Percentiles rank a stretch among this genome's conserved stretches.
These are phyloP conservation scores for Elsinoe batatas DNA, from an alignment of 2,329 filamentous ascomycete species.

Conservation along the genomic window DNA sequence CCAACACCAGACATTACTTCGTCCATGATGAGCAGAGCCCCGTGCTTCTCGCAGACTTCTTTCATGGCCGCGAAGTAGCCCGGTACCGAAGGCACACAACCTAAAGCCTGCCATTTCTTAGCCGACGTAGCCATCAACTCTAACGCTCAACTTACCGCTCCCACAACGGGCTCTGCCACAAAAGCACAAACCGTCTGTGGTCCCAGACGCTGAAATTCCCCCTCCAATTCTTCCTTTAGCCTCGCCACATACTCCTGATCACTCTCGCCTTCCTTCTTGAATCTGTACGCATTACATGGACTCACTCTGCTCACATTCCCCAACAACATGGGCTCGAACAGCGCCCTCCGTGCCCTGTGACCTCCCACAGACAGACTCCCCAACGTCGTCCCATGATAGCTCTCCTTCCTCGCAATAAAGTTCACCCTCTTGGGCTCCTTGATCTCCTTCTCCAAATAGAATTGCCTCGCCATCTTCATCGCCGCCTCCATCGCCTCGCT, in stretches of 20 bases:
- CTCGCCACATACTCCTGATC: slow-evolving; percentile 50
- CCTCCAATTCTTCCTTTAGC: slow-evolving; percentile 55
- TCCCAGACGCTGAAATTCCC: slow-evolving; percentile 54
- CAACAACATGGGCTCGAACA: slow-evolving; percentile 52
- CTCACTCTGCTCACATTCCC: slow-evolving; percentile 49
- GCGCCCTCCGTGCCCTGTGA: slow-evolving; percentile 48
- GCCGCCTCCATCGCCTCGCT: slow-evolving; percentile 58
- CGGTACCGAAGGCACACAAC: slow-evolving; percentile 54
- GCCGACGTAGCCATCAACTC: background rate
- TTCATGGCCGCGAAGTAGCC: slow-evolving; percentile 64
- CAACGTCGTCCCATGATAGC: slow-evolving; percentile 62
- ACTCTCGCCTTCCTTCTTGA: slow-evolving; percentile 42
- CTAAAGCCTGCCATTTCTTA: slow-evolving; percentile 45
- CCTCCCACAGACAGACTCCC: slow-evolving; percentile 57
- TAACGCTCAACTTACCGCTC: slow-evolving; percentile 44
- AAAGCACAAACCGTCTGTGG: slow-evolving; percentile 61
- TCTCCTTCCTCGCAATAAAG: slow-evolving; percentile 56
- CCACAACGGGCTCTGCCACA: slow-evolving; percentile 62
- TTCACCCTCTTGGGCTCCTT: slow-evolving; percentile 45
- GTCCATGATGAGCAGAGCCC: slow-evolving; percentile 66
- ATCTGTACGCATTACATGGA: slow-evolving; percentile 57
- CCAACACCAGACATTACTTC: slow-evolving; percentile 66
- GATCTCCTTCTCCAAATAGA: slow-evolving; percentile 47
- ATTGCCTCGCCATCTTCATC: slow-evolving; percentile 58
- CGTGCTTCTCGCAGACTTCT: slow-evolving; percentile 58